Percentiles rank a stretch among this genome's conserved stretches.
Evolutionary conservation across 768 basidiomycete genomes (phyloP).

Genomic region (Rhodotorula toruloides): DNA sequence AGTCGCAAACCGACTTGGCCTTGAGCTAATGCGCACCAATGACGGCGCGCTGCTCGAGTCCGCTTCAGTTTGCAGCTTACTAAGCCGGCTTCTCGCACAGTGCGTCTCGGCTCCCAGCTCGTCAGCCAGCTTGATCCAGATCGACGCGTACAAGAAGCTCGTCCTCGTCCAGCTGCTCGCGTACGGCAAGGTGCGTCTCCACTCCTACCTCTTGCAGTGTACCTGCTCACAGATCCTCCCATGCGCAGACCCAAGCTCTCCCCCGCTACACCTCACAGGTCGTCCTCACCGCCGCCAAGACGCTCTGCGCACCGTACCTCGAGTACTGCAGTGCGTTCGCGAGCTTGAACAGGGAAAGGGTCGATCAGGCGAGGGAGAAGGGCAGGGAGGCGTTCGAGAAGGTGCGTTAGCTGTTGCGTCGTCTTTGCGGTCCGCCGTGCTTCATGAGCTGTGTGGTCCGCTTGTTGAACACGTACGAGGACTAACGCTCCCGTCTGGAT

Average conservation of each 20-base stretch:
- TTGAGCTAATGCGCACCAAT: too few relatives aligned
- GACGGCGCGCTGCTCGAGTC: not conserved
- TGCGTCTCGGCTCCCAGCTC: constrained; percentile 52
- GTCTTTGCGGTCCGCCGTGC: not conserved
- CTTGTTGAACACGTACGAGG: not conserved
- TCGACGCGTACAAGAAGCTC: constrained; percentile 83
- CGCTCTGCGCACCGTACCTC: constrained; percentile 56
- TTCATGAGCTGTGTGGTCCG: not conserved
- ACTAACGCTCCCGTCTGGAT: not conserved
- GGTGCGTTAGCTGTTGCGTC: constrained; percentile 48
- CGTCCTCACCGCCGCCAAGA: constrained; percentile 61
- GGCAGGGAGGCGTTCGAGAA: constrained; percentile 55
- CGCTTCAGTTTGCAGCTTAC: not conserved
- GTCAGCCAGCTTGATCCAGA: constrained; percentile 62
- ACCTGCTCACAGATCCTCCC: not conserved
- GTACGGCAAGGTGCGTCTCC: constrained; percentile 60
- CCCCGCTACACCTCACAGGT: constrained; percentile 69
- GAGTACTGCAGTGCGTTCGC: constrained; percentile 62
- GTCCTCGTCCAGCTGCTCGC: constrained; percentile 70
- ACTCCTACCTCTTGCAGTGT: not conserved
- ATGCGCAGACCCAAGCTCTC: constrained; percentile 46
- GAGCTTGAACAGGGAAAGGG: constrained; percentile 30
- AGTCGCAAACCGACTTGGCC: constrained; percentile 48
- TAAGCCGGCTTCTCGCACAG: constrained; percentile 17
- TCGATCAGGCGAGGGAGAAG: constrained; percentile 56